Percentiles rank a stretch among this genome's conserved stretches.
Conservation (phyloP, 2,329 filamentous ascomycete species). For the Epichloe gansuensis region DNA sequence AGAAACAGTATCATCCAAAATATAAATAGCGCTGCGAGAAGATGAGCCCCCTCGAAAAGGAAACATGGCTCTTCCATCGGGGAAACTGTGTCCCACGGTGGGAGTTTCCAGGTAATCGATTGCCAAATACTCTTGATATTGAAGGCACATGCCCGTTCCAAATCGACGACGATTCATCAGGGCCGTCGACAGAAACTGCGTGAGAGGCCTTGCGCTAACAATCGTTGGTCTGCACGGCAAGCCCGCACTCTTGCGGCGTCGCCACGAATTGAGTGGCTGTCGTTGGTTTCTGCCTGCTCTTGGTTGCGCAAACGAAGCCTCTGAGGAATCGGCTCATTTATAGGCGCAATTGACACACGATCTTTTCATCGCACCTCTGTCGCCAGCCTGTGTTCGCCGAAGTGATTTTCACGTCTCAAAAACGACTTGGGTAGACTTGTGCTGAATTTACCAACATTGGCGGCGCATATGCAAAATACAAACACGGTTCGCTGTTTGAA, state of each 20-base stretch:
- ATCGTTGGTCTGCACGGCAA: not conserved
- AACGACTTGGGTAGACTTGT: not conserved
- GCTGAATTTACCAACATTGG: no score
- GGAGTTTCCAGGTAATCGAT: no score
- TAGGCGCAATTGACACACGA: not conserved
- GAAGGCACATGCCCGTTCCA: not conserved
- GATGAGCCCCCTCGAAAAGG: not conserved
- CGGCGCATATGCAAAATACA: not conserved
- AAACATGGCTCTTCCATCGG: not conserved
- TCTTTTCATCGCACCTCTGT: not conserved
- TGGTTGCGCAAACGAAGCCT: not conserved
- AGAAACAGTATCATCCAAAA: not conserved
- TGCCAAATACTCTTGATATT: not conserved
- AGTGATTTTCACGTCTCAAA: not conserved
- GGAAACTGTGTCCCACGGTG: not conserved
- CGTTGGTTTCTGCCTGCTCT: not conserved
- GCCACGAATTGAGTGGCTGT: not conserved
- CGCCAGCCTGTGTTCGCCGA: not conserved
- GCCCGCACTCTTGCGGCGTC: not conserved
- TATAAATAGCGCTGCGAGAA: not conserved
- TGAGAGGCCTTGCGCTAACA: not conserved
- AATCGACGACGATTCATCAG: not conserved
- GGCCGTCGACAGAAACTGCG: not conserved
- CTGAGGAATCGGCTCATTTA: not conserved
- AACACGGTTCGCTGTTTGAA: not conserved